Evolutionary conservation across 208 protist species (phyloP), one percentile per base, ranked within the genome.

Genomic region (Vickermania ingenoplastis): DNA sequence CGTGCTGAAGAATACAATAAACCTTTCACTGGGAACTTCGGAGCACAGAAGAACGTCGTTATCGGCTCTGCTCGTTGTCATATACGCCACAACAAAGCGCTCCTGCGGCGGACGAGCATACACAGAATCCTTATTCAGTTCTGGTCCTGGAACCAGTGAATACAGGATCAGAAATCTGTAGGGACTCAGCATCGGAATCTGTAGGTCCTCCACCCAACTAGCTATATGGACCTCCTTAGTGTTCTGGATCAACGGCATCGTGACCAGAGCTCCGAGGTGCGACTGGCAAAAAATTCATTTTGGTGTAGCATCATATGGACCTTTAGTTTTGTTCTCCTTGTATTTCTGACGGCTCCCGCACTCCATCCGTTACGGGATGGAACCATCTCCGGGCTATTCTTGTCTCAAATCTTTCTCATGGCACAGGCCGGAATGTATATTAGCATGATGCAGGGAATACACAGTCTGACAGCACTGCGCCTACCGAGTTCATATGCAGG

Each of bases 161-260:
- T n/a, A n/a, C n/a, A n/a, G n/a, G n/a, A n/a, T n/a, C n/a, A n/a
- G n/a, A n/a, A n/a, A n/a, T n/a, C n/a, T n/a, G n/a, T n/a, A n/a
- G n/a, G n/a, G n/a, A n/a, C n/a, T n/a, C n/a, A n/a, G n/a, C n/a
- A n/a, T n/a, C n/a, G n/a, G n/a, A n/a, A n/a, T n/a, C n/a, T n/a
- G n/a, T n/a, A n/a, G n/a, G n/a, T n/a, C n/a, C n/a, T n/a, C n/a
- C n/a, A n/a, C n/a, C n/a, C n/a, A n/a, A n/a, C n/a, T n/a, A n/a
- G n/a, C n/a, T n/a, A n/a, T n/a, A 81, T 86, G 71, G 78, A 81
- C 49, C 63, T 81, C 14, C 69, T 80, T 5, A 64, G 65, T 17
- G 53, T 86, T 5, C 51, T 81, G 31, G 75, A 71, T 29, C 69
- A 82, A 41, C 56, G 71, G 1, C 62, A 73, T 41, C 41, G 59